Evolutionary conservation across 306 rosid genomes (phyloP), one percentile per base, ranked within the genome.

Genomic region (Castanopsis chinensis): DNA sequence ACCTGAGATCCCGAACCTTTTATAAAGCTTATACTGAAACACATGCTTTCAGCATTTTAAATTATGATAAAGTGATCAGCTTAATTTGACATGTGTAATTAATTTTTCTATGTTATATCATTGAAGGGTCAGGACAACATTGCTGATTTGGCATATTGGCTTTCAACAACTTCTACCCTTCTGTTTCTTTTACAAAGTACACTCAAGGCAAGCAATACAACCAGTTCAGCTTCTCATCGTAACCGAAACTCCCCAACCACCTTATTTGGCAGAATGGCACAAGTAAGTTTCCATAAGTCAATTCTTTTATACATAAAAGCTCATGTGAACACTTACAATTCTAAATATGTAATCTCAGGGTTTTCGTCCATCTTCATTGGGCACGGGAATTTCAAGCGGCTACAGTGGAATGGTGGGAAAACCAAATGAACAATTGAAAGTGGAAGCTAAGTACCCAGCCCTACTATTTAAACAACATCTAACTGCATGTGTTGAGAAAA

Each of bases 391-490:
- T 83, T 93, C 97, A 71, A 91, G 91, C 72, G 98, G 98, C 59
- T 93, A 93, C 68, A 88, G 97, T 79, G 97, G 97, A 82, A 91
- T 91, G 91, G 76, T 84, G 33, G 98, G 89, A 33, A 89, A 92
- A 86, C 84, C 85, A 13, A 90, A 90, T 71, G 90, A 86, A 51
- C 91, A 84, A 69, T 90, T 92, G 30, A 93, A 88, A 88, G 91
- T 93, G 76, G 97, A 93, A 81, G 94, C 98, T 76, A 93, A 93
- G 86, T 93, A 93, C 74, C 98, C 98, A 20, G 98, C 94, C 12
- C 85, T 91, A 53, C 89, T 91, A 18, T 93, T 91, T 58, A 91
- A 91, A 88, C 97, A 91, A 68, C 96, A 93, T 81, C 83, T 93
- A 27, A 88, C 96, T 49, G 96, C 96, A 23, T 93, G 85, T 81